phyloP scores from a whole-genome alignment of 352 stramenopile genomes.

The Phytophthora macrochlamydospora region DNA sequence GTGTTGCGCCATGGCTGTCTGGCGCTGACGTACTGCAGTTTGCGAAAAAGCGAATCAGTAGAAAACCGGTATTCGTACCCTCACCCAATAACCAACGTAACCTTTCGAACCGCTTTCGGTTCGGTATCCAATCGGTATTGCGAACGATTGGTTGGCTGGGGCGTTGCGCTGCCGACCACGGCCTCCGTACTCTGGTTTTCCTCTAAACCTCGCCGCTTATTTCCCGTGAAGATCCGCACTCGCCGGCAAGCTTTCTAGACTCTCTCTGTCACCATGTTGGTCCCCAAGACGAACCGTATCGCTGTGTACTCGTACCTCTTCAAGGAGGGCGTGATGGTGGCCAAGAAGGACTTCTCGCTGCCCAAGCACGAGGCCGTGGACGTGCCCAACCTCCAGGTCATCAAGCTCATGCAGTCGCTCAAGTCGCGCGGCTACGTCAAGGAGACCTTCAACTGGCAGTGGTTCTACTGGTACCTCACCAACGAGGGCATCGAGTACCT shows the following conservation, averaged over 20 bases:
- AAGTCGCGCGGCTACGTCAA: constrained; percentile 97
- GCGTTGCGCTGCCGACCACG: neutral
- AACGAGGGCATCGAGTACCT: constrained; percentile 99
- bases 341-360: constrained; percentile 89
- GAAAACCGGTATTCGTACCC: too few relatives aligned
- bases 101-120: too few relatives aligned
- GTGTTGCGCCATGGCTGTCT: constrained; percentile 31
- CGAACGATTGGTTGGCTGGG: constrained; percentile 27
- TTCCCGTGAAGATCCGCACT: constrained; percentile 89
- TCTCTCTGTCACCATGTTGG: constrained; percentile 77
- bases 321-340: constrained; percentile 93
- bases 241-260: constrained; percentile 89
- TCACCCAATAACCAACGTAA: too few relatives aligned
- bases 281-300: constrained; percentile 99
- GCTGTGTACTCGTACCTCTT: constrained; percentile 99
- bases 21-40: neutral
- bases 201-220: constrained; percentile 46
- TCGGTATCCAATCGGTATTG: constrained; percentile 16
- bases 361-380: constrained; percentile 97
- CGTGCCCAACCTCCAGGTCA: constrained; percentile 98
- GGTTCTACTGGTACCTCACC: constrained; percentile 99
- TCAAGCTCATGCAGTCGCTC: constrained; percentile 98
- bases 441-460: constrained; percentile 99
- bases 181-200: constrained; percentile 59
- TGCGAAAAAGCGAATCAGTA: too few relatives aligned